phyloP scores from a whole-genome alignment of 208 protist species.

The Trypanosoma congolense region DNA sequence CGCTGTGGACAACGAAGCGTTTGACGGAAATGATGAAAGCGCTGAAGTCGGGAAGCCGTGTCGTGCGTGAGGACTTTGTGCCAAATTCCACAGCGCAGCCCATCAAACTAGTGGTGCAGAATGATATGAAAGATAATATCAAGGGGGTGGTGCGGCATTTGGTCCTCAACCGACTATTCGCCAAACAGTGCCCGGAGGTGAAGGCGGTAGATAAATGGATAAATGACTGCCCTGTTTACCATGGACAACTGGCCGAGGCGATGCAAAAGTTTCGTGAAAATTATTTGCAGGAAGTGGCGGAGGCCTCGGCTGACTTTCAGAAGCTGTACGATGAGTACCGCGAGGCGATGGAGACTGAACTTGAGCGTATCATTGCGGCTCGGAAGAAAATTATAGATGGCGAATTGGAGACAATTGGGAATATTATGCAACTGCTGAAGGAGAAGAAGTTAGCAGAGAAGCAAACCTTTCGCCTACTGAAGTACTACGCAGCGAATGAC shows the following conservation, averaged over 20 bases:
- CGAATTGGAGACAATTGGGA: conserved; percentile 51
- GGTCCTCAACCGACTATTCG: conserved; percentile 71
- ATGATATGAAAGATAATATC: conserved; percentile 77
- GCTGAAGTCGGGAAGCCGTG: conserved; percentile 75
- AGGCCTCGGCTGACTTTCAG: conserved; percentile 54
- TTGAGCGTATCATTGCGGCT: conserved; percentile 57
- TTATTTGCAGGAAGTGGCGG: conserved; percentile 50
- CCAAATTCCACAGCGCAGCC: conserved; percentile 23
- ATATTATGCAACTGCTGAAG: conserved; percentile 42
- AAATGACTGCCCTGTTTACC: conserved; percentile 72
- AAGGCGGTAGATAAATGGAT: conserved; percentile 62
- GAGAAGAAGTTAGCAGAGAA: conserved; percentile 73
- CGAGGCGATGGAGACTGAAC: conserved; percentile 45
- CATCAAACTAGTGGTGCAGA: conserved; percentile 85
- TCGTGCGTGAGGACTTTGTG: conserved; percentile 62
- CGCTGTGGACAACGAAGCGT: conserved; percentile 64
- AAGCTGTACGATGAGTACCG: conserved; percentile 37
- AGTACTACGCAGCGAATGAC: conserved; percentile 87
- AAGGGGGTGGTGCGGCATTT: conserved; percentile 33
- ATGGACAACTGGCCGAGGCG: conserved; percentile 42
- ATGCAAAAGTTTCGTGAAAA: conserved; percentile 73
- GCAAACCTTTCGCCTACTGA: conserved; percentile 65
- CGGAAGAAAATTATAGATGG: conserved; percentile 36
- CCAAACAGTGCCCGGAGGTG: conserved; percentile 49
- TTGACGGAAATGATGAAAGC: conserved; percentile 56